Percentiles rank a stretch among this genome's conserved stretches.
These are phyloP conservation scores for Trametes gibbosa DNA, from an alignment of 768 basidiomycete genomes.

Conservation along the genomic window DNA sequence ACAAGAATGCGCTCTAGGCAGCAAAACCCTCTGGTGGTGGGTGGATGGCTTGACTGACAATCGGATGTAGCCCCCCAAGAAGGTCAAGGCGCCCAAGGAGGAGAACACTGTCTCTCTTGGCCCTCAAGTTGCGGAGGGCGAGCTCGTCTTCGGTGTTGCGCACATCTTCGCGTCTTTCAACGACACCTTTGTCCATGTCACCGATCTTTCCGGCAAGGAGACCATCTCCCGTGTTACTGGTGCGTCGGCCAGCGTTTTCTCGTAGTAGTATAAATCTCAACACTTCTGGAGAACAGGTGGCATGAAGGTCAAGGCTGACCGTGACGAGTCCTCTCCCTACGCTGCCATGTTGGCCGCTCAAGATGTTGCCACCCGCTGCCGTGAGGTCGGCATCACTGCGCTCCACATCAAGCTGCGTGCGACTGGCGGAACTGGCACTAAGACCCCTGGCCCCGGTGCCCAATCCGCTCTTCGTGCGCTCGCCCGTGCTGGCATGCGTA, in stretches of 20 bases:
- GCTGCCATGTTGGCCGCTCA: conserved; percentile 98
- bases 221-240: conserved; percentile 99
- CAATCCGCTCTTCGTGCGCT: conserved; percentile 98
- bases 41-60: conserved; percentile 53
- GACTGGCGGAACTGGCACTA: conserved; percentile 97
- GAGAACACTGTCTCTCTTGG: conserved; percentile 88
- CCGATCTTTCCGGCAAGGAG: conserved; percentile 98
- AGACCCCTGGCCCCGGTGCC: conserved; percentile 98
- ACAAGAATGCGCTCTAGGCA: not conserved
- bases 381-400: conserved; percentile 97
- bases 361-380: conserved; percentile 94
- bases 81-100: conserved; percentile 73
- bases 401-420: conserved; percentile 99
- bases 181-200: conserved; percentile 99
- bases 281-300: conserved; percentile 54
- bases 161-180: conserved; percentile 99
- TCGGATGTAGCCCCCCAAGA: conserved; percentile 80
- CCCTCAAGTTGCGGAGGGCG: conserved; percentile 93
- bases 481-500: conserved; percentile 96
- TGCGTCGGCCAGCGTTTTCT: conserved; percentile 32
- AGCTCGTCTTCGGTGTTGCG: conserved; percentile 96
- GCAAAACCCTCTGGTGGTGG: conserved; percentile 6
- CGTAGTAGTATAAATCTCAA: not conserved
- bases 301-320: conserved; percentile 99
- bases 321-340: conserved; percentile 98